Base-by-base conservation (phyloP, 805 yeast species). In the Pichia californica region DNA sequence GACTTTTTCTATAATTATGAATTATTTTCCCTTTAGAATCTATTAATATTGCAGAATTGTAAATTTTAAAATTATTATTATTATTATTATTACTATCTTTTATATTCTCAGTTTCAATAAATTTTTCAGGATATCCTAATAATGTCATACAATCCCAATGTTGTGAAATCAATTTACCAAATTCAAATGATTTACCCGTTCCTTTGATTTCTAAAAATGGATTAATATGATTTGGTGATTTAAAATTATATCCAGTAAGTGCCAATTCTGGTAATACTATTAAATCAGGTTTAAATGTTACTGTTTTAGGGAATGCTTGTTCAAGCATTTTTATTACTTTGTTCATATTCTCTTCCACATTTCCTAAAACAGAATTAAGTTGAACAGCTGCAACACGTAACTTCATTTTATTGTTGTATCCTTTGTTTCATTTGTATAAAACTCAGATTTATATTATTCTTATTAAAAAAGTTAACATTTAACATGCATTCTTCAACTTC, bases 201-300 rank as follows among this genome's bases (percentile, higher is more conserved):
- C 67, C 64, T 0, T 49, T 31, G 0, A 62, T 49, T 48, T 84
- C 89, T 23, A 83, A 57, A 52, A 61, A 81, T 2, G 91, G 89
- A 38, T 53, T 59, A 18, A 82, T 79, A 31, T 70, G 76, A 0
- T 53, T 57, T 33, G 58, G 61, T 21, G 65, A 59, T 25, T 61
- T 57, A 62, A 82, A 89, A 54, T 81, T 83, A 59, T 88, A 88
- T 1, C 96, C 96, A 0, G 95, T 83, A 11, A 89, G 63, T 0
- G 94, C 88, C 39, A 88, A 63, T 55, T 88, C 97, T 0, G 97
- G 95, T 7, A 89, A 69, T 1, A 88, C 74, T 7, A 88, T 59
- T n/a, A 88, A 51, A 56, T 88, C 94, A 1, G 79, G 76, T 7
- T 59, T 57, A 31, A 32, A 27, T 20, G 35, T 27, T 5, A 18